Evolutionary conservation across 345 rosid species (phyloP).

Genomic region (Cardamine resedifolia): DNA sequence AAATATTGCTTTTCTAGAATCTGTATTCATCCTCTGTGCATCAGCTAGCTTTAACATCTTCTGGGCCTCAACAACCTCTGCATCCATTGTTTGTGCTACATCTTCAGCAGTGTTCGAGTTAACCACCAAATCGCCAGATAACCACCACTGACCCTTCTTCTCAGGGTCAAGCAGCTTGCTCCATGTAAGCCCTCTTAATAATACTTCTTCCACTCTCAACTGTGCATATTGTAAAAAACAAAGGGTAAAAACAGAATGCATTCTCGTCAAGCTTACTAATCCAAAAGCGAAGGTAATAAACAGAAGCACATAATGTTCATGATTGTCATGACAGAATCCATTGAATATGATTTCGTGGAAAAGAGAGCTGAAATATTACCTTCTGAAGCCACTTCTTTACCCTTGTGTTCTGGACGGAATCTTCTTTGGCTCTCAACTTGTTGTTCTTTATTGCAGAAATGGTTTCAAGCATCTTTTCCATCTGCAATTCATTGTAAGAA

Average conservation of each 20-base stretch:
- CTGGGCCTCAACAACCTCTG: constrained; percentile 76
- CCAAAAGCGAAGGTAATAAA: neutral
- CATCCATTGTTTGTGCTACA: constrained; percentile 81
- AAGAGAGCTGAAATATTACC: constrained; percentile 43
- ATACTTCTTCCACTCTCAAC: constrained; percentile 68
- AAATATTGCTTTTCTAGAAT: constrained; percentile 84
- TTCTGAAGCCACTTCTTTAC: constrained; percentile 96
- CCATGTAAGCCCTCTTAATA: constrained; percentile 83
- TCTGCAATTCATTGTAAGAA: constrained; percentile 47
- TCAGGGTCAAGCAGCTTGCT: constrained; percentile 81
- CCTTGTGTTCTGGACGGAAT: constrained; percentile 59
- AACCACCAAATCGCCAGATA: constrained; percentile 54
- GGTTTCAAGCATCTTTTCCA: constrained; percentile 96
- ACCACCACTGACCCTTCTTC: constrained; percentile 98
- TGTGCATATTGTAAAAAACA: constrained; percentile 34
- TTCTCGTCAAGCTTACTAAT: neutral
- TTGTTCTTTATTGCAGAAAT: constrained; percentile 91
- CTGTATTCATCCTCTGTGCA: constrained; percentile 91
- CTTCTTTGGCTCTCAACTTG: constrained; percentile 75
- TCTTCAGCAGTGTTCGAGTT: constrained; percentile 50
- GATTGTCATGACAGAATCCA: neutral
- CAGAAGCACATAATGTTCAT: neutral
- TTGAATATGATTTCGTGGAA: neutral
- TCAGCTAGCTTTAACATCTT: constrained; percentile 94
- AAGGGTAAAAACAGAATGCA: neutral